Evolutionary conservation across 2,329 filamentous ascomycete species (phyloP).

Genomic region (Blastomyces parvus): DNA sequence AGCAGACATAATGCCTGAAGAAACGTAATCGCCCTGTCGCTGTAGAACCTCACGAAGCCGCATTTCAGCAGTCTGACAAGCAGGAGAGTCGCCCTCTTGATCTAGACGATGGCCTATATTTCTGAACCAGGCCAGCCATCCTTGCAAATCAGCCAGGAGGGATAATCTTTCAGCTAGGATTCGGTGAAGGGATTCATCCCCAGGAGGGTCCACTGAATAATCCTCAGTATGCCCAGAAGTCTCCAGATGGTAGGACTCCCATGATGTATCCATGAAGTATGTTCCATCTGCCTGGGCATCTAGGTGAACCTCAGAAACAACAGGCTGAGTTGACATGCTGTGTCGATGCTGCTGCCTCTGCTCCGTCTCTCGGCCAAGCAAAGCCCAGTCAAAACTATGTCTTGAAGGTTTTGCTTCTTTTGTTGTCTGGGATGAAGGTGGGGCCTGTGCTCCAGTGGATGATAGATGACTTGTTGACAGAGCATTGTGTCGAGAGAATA

Average conservation of each 20-base stretch:
- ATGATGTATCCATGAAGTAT: slow-evolving; percentile 13
- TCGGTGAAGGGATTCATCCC: neutral
- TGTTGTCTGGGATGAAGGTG: slow-evolving; percentile 15
- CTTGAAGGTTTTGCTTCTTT: neutral
- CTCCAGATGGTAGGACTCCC: slow-evolving; percentile 6
- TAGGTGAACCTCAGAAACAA: slow-evolving; percentile 33
- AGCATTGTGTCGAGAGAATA: neutral
- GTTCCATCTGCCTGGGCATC: slow-evolving; percentile 27
- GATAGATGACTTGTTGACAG: neutral
- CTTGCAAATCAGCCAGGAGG: slow-evolving; percentile 24
- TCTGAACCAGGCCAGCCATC: slow-evolving; percentile 29
- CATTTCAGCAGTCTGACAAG: slow-evolving; percentile 28
- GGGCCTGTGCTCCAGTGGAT: slow-evolving; percentile 12
- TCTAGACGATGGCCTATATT: slow-evolving; percentile 18
- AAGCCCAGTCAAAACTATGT: slow-evolving; percentile 18
- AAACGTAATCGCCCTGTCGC: slow-evolving; percentile 16
- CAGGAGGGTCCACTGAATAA: slow-evolving; percentile 6
- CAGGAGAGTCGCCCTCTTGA: slow-evolving; percentile 11
- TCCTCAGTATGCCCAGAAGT: neutral
- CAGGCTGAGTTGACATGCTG: slow-evolving; percentile 27
- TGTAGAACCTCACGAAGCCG: slow-evolving; percentile 30
- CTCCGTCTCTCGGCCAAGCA: slow-evolving; percentile 22
- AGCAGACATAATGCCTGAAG: neutral
- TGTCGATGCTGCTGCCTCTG: slow-evolving; percentile 8
- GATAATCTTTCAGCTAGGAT: slow-evolving; percentile 14